Conservation (phyloP, 305 asterid genomes). For the Fraxinus albicans region DNA sequence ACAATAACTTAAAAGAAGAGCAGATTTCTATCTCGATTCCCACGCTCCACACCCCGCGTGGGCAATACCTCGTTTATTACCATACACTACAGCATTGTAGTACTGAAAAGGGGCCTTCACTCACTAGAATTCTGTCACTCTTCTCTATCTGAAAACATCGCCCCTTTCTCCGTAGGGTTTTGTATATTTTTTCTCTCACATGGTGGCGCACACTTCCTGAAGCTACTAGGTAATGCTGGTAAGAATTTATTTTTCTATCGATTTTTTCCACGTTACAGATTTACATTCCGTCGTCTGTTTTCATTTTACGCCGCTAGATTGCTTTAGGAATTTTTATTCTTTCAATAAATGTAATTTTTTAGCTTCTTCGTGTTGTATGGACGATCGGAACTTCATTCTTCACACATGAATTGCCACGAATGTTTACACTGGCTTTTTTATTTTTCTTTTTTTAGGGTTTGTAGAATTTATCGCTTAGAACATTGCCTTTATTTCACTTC, state of each 20-base stretch:
- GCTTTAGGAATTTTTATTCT: background rate
- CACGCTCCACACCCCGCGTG: background rate
- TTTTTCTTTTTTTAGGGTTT: background rate
- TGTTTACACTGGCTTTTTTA: background rate
- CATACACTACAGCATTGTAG: background rate
- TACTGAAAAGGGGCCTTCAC: background rate
- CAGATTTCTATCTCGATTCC: background rate
- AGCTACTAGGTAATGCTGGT: background rate
- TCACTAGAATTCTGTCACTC: background rate
- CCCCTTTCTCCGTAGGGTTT: constrained; percentile 4
- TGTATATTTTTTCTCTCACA: background rate
- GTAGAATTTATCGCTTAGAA: background rate
- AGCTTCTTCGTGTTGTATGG: background rate
- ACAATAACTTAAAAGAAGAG: background rate
- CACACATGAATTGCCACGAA: background rate
- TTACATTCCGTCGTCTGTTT: background rate
- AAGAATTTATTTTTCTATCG: background rate
- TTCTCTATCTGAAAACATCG: background rate
- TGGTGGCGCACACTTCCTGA: background rate
- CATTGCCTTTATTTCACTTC: background rate
- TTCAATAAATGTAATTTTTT: background rate
- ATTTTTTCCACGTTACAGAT: background rate
- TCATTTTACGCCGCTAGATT: background rate
- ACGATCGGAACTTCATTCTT: background rate
- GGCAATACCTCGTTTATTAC: background rate